Conservation (phyloP, 305 asterid species). For the Fraxinus albicans region DNA sequence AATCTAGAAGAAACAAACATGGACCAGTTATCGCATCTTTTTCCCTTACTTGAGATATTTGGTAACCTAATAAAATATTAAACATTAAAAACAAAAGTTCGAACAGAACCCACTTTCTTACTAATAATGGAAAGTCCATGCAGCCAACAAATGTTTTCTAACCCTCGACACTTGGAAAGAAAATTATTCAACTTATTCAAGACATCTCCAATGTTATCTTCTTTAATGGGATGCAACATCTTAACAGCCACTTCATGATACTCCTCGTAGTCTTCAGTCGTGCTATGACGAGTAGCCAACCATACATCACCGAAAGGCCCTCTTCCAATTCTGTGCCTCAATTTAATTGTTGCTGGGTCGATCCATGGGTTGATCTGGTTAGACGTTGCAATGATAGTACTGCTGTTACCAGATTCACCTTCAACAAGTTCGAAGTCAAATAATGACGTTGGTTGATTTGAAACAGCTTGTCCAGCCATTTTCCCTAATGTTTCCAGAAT, state of each 20-base stretch:
- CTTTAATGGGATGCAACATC: constrained; percentile 49
- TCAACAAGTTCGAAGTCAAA: constrained; percentile 82
- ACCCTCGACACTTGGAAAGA: constrained; percentile 29
- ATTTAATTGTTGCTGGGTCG: constrained; percentile 48
- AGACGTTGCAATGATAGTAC: constrained; percentile 41
- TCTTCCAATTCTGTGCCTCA: constrained; percentile 62
- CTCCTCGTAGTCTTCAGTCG: constrained; percentile 52
- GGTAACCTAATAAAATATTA: background rate
- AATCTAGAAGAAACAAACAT: constrained; percentile 38
- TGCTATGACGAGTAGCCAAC: constrained; percentile 62
- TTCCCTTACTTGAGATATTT: background rate
- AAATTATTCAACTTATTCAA: constrained; percentile 40
- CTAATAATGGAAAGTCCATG: constrained; percentile 55
- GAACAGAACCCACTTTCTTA: constrained; percentile 32
- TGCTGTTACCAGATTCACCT: constrained; percentile 49
- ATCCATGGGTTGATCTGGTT: constrained; percentile 42
- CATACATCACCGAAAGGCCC: constrained; percentile 68
- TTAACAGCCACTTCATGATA: constrained; percentile 67
- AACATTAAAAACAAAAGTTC: background rate
- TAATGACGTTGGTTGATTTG: constrained; percentile 37
- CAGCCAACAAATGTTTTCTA: constrained; percentile 58
- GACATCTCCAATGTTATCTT: constrained; percentile 36
- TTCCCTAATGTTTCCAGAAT: constrained; percentile 19
- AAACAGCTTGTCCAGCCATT: constrained; percentile 71
- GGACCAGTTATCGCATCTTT: background rate